Conservation (phyloP, 495 filamentous ascomycete species). For the Penicillium daleae region DNA sequence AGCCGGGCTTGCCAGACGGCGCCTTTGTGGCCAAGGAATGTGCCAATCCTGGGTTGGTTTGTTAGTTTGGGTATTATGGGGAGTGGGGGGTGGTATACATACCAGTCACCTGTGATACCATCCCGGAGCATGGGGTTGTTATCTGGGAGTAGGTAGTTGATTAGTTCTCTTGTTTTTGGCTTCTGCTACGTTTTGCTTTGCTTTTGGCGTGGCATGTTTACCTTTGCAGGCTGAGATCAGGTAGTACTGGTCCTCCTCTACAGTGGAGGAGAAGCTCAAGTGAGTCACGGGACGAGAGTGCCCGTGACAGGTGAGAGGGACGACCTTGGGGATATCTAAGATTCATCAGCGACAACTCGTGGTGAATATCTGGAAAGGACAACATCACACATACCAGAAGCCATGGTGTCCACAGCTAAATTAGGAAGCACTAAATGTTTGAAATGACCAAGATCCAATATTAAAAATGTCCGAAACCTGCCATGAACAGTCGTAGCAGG, state of each 20-base stretch:
- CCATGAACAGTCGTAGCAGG: constrained; percentile 10
- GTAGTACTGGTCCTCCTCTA: constrained; percentile 89
- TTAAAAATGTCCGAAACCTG: not conserved
- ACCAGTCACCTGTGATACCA: constrained; percentile 95
- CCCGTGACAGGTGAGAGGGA: constrained; percentile 95
- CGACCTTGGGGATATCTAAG: constrained; percentile 67
- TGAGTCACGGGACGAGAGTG: constrained; percentile 96
- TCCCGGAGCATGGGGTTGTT: constrained; percentile 98
- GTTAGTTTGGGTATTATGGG: constrained; percentile 1
- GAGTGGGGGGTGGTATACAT: constrained; percentile 27
- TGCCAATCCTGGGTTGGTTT: constrained; percentile 74
- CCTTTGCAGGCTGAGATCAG: constrained; percentile 98
- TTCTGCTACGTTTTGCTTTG: not conserved
- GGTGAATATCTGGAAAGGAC: not conserved
- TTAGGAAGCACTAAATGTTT: not conserved
- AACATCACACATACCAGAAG: constrained; percentile 16
- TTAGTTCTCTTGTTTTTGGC: not conserved
- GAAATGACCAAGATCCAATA: constrained; percentile 1
- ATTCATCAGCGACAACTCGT: not conserved
- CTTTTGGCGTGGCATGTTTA: constrained; percentile 36
- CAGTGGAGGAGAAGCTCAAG: constrained; percentile 85
- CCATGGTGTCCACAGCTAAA: constrained; percentile 13
- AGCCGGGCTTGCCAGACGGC: constrained; percentile 95
- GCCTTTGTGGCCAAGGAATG: constrained; percentile 97
- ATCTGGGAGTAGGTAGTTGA: constrained; percentile 60